These are phyloP conservation scores for Eucalyptus cloeziana DNA, from an alignment of 345 rosid genomes.

Conservation along the genomic window DNA sequence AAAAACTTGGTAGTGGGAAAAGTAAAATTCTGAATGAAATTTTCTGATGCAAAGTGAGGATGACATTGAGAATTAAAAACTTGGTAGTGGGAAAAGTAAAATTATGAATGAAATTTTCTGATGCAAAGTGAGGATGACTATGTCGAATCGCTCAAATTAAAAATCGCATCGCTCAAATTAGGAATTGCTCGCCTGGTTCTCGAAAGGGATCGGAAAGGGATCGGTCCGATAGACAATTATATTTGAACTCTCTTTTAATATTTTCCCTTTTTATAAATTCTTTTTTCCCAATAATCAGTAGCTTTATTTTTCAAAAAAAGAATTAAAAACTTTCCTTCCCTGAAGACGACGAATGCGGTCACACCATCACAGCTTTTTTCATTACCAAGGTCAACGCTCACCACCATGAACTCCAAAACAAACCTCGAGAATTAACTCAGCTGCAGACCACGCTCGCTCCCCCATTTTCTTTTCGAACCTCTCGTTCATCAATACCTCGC, in stretches of 20 bases:
- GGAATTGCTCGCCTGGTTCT: too few species aligned
- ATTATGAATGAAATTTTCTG: too few species aligned
- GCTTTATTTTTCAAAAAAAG: background rate
- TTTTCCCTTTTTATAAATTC: background rate
- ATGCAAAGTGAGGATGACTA: too few species aligned
- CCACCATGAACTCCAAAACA: background rate
- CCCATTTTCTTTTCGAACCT: background rate
- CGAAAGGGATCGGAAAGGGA: accelerated
- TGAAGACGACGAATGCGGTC: background rate
- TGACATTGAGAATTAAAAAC: background rate
- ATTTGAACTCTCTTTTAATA: background rate
- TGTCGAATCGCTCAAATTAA: too few species aligned
- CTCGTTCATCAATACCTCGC: background rate
- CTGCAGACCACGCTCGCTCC: background rate
- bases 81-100: background rate
- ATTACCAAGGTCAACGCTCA: background rate
- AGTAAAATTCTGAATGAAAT: too few species aligned
- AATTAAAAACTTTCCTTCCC: background rate
- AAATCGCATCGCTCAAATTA: too few species aligned
- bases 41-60: too few species aligned
- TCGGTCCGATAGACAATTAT: too few species aligned
- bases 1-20: background rate
- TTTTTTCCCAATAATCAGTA: background rate
- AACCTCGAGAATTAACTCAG: background rate
- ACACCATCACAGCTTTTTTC: background rate